Evolutionary conservation across 805 yeast species (phyloP).

Genomic region (Millerozyma miso): DNA sequence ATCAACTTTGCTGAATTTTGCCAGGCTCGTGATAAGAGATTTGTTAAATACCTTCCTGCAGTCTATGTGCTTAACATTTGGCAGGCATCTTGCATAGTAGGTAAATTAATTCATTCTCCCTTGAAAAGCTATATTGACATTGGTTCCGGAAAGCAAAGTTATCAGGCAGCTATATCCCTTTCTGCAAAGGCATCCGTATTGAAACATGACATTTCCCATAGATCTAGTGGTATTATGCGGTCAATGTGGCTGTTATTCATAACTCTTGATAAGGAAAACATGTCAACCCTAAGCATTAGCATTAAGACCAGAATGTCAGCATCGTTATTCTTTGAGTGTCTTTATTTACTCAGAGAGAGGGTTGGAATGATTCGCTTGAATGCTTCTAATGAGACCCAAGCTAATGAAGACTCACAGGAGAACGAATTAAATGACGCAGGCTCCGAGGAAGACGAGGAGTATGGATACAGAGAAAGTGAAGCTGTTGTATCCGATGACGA

Average conservation of each 20-base stretch:
- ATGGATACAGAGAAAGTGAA: conserved; percentile 14
- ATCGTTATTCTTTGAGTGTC: conserved; percentile 85
- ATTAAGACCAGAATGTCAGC: conserved; percentile 88
- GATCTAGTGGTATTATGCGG: conserved; percentile 91
- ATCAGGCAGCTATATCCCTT: conserved; percentile 60
- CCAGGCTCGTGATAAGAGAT: conserved; percentile 53
- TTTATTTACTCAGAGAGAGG: conserved; percentile 79
- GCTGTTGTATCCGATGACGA: conserved; percentile 20
- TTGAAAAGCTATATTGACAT: conserved; percentile 63
- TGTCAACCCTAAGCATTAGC: conserved; percentile 41
- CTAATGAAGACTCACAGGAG: conserved; percentile 20
- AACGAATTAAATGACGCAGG: background rate
- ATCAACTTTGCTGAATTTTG: conserved; percentile 64
- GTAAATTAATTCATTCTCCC: conserved; percentile 73
- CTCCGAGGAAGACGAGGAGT: conserved; percentile 20
- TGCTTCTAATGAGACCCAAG: conserved; percentile 30
- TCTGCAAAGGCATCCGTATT: conserved; percentile 78
- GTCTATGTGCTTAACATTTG: conserved; percentile 78
- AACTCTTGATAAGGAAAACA: conserved; percentile 54
- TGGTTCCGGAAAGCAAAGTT: conserved; percentile 66
- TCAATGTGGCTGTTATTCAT: conserved; percentile 89
- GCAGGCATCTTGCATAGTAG: conserved; percentile 88
- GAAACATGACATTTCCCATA: conserved; percentile 87
- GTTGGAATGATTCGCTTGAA: conserved; percentile 76
- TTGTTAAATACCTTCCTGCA: conserved; percentile 77